A percentile compares a stretch with the other conserved stretches of the same genome.
Evolutionary conservation across 2,329 filamentous ascomycete genomes (phyloP).

Genomic region (Elsinoe fawcettii): DNA sequence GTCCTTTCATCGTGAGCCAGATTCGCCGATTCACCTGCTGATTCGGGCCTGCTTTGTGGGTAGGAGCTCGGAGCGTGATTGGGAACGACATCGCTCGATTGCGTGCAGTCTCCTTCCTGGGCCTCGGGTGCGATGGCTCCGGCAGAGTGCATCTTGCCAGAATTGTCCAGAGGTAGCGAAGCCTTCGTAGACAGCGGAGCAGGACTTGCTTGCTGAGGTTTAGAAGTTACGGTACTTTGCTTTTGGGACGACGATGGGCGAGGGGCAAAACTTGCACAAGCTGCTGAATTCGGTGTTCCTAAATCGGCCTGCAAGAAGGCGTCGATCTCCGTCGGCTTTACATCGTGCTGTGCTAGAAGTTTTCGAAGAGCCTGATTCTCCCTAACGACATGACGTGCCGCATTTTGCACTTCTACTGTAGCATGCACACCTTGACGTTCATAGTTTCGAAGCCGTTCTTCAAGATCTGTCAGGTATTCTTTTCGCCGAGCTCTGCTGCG

Average conservation of each 20-base stretch:
- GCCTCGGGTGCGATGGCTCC: background rate
- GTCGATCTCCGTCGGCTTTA: background rate
- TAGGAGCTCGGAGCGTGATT: background rate
- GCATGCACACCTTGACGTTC: constrained; percentile 9
- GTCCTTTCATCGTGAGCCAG: background rate
- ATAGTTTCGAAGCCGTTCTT: background rate
- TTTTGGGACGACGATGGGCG: background rate
- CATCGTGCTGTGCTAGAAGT: background rate
- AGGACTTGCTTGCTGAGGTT: background rate
- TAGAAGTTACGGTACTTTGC: background rate
- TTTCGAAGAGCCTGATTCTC: constrained; percentile 3
- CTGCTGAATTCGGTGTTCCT: background rate
- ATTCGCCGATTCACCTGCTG: background rate
- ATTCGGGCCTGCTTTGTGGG: background rate
- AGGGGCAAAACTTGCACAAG: too few species aligned
- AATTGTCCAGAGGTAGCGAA: background rate
- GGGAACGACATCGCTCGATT: background rate
- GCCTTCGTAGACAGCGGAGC: background rate
- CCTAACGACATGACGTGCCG: background rate
- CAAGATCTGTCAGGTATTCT: constrained; percentile 8
- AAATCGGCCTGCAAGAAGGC: background rate
- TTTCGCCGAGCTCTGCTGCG: constrained; percentile 10
- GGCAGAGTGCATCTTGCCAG: background rate
- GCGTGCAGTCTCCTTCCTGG: background rate
- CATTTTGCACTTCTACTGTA: constrained; percentile 3